Conservation (phyloP, 441 rosid species). For the Erodium texanum region DNA sequence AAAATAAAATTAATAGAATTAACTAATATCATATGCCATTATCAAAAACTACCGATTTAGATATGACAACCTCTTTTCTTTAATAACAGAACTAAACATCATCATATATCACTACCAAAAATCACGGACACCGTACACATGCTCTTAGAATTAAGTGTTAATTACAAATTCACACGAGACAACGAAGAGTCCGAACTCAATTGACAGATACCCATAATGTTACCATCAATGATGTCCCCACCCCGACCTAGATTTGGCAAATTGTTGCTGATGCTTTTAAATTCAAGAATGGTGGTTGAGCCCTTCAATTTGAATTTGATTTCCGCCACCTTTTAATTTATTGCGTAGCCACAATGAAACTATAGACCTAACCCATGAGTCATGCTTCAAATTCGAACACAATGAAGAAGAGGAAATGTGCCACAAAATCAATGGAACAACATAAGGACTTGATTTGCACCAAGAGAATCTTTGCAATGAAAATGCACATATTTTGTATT, state of each 20-base stretch:
- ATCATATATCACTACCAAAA: no score
- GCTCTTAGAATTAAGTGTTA: no score
- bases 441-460: neutral
- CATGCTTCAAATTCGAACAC: neutral
- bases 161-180: no score
- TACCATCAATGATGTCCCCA: constrained; percentile 8
- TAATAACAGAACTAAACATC: no score
- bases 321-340: neutral
- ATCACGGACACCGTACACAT: no score
- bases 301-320: constrained; percentile 13
- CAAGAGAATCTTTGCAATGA: neutral
- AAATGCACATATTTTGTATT: constrained; percentile 15
- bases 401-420: neutral
- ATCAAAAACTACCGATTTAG: no score
- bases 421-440: neutral
- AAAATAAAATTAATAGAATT: no score
- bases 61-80: no score
- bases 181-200: no score
- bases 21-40: no score
- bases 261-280: constrained; percentile 11
- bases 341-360: neutral
- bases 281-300: neutral
- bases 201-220: no score
- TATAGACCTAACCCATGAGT: neutral
- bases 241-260: constrained; percentile 24